Evolutionary conservation across 2,329 filamentous ascomycete species (phyloP), one percentile per base, ranked within the genome.

Genomic region (Lecanoromycetidae sp.): DNA sequence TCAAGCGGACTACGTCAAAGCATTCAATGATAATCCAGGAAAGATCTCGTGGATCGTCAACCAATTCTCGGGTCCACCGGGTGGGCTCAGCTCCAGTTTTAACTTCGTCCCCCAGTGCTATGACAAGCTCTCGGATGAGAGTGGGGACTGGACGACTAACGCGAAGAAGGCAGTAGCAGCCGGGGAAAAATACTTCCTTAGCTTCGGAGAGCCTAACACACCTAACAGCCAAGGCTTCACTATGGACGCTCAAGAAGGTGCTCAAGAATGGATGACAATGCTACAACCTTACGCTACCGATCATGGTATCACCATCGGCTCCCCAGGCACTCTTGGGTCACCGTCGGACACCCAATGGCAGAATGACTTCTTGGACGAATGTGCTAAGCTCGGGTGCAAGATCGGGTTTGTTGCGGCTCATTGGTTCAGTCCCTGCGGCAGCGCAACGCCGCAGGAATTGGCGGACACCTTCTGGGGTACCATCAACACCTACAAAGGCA

Each of bases 131-230:
- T 49, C 46, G 32, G 46, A 45, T 19, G 23, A 8, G 12, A 44
- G 17, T 23, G 17, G 20, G 4, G n/a, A n/a, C 12, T 52, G 41
- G 41, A 49, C 38, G 7, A 50, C 29, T 13, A 50, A 49, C 50
- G 46, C 50, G 12, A 6, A 46, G 35, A 20, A 27, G 37, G 57
- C 60, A n/a, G 58, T 69, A 7, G 54, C 57, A 23, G 58, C 59
- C 27, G 64, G 63, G 47, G 59, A 56, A 51, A 58, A 53, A 19
- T 61, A 67, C 49, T 58, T 69, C 27, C 54, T 71, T 32, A 61
- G 61, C 35, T 70, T 71, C 60, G 71, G 71, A 58, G 68, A 71
- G 54, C 67, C 68, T 19, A 48, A 51, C 5, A 48, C 49, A 23
- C 35, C 39, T 29, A 43, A 38, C 5, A 4, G 7, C 4, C 30